Base-by-base conservation (phyloP, 108 stramenopile species). In the Mediolabrus comicus region DNA sequence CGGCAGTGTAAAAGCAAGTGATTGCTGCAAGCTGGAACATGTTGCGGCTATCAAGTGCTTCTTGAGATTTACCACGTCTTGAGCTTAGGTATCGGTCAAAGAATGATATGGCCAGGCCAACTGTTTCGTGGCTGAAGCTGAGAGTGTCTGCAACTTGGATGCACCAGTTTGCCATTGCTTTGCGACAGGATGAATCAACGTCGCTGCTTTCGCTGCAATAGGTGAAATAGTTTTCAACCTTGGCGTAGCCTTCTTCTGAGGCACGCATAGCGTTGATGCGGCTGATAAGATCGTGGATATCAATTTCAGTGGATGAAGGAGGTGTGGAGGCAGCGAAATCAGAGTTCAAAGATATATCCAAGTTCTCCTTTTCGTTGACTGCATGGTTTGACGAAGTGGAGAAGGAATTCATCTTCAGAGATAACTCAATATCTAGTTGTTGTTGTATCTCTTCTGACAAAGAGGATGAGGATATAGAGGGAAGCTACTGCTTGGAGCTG, bases 1-100 rank as follows among this genome's bases (percentile, higher is more conserved):
- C 83, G 24, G 92, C 86, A 11, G 83, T 82, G 83, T 86, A 92
- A 26, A 88, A 74, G 7, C 71, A 38, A 19, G 87, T 70, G 57
- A 92, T 71, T 39, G 83, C 80, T n/a, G 86, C 91, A n/a, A 92
- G 74, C 59, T 92, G 91, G 64, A 82, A 92, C 33, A 56, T 30
- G 30, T 69, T 55, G 34, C 77, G 74, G 56, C 63, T 26, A 8
- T 38, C 17, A 13, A 75, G 63, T 17, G 34, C 62, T 27, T 53
- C 26, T 22, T 11, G 16, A 17, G 74, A 64, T 14, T 39, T 6
- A 16, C 59, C 76, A 22, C 29, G 33, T 1, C 59, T 36, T 11
- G 80, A 73, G 26, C 55, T 57, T 24, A 82, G 56, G 67, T 52
- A 82, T 17, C 81, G 74, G 46, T 78, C 81, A 13, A 82, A 60